Evolutionary conservation across 805 yeast species (phyloP).

Genomic region (Clavispora santaluciae): DNA sequence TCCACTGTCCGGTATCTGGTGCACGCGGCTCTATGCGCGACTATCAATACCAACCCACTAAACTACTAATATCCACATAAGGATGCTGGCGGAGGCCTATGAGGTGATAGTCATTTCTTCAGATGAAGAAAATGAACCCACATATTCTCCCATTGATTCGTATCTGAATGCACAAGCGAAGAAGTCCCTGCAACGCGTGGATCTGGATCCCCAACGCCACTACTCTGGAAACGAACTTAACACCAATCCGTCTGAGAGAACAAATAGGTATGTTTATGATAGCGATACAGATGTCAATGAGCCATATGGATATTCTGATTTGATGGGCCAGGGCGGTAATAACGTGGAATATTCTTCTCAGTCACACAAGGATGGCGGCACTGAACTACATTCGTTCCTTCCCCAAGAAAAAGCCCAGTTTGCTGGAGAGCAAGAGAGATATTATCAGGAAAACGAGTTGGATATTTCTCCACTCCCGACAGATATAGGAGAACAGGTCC

Average conservation of each 20-base stretch:
- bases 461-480: not conserved
- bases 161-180: not conserved
- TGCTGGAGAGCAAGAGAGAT: too few species aligned
- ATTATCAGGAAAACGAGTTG: not conserved
- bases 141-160: not conserved
- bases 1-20: slow-evolving; percentile 7
- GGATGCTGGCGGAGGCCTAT: slow-evolving; percentile 2
- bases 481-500: not conserved
- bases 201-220: not conserved
- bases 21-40: slow-evolving; percentile 7
- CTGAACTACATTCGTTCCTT: too few species aligned
- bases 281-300: too few species aligned
- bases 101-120: slow-evolving; percentile 7
- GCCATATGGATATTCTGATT: too few species aligned
- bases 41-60: not conserved
- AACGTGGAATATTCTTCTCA: too few species aligned
- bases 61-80: not conserved
- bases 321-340: too few species aligned
- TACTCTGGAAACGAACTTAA: not conserved
- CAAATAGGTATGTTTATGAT: too few species aligned
- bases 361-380: too few species aligned
- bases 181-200: not conserved
- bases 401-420: too few species aligned
- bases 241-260: not conserved
- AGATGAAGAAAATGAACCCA: slow-evolving; percentile 6